Percentiles rank a stretch among this genome's conserved stretches.
Conservation (phyloP, 75 land plant species). For the Isoetes taiwanensis region DNA sequence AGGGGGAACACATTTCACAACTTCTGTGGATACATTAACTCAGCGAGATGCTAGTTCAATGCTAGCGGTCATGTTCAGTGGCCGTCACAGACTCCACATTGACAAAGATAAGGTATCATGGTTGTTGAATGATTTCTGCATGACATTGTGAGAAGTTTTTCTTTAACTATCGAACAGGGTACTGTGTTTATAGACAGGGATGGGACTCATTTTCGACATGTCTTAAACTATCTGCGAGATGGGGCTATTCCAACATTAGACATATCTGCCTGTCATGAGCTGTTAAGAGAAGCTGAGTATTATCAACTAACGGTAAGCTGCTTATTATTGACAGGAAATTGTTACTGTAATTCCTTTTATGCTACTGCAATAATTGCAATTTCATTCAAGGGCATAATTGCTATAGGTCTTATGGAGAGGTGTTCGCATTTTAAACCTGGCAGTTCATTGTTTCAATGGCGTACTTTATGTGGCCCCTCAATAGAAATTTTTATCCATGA, state of each 20-base stretch:
- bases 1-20: slow-evolving; percentile 71
- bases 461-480: no score
- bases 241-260: slow-evolving; percentile 53
- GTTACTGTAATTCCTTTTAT: no score
- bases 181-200: slow-evolving; percentile 85
- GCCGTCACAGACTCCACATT: slow-evolving; percentile 47
- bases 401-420: no score
- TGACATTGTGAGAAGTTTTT: no score
- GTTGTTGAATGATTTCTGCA: no score
- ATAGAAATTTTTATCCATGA: no score
- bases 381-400: no score
- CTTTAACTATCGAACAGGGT: slow-evolving; percentile 27
- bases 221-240: slow-evolving; percentile 84
- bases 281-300: slow-evolving; percentile 78
- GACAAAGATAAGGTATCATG: no score
- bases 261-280: slow-evolving; percentile 45
- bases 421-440: no score
- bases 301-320: slow-evolving; percentile 72
- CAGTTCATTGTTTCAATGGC: no score
- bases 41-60: slow-evolving; percentile 80
- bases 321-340: no score
- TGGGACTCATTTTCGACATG: slow-evolving; percentile 83
- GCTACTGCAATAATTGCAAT: no score
- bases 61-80: slow-evolving; percentile 97
- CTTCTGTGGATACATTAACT: slow-evolving; percentile 73